A percentile compares a stretch with the other conserved stretches of the same genome.
These are phyloP conservation scores for Ophiorrhiza pumila DNA, from an alignment of 257 asterid species.

Conservation along the genomic window DNA sequence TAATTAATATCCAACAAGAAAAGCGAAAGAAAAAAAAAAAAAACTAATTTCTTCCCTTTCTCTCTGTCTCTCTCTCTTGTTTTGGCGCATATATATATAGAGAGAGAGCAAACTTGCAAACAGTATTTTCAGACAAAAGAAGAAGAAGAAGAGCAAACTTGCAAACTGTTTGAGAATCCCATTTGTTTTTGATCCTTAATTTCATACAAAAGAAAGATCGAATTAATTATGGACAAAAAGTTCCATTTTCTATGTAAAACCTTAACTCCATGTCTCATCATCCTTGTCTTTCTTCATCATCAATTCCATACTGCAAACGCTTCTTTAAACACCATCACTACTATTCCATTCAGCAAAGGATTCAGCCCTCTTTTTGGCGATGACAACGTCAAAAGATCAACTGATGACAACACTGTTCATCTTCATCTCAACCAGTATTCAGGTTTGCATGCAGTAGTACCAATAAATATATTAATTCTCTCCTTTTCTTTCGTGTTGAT, in stretches of 20 bases:
- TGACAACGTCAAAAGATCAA: slow-evolving; percentile 45
- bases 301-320: slow-evolving; percentile 21
- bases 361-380: slow-evolving; percentile 73
- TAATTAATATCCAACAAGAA: too few species aligned
- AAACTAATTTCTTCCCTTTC: not conserved
- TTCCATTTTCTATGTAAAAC: slow-evolving; percentile 14
- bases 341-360: slow-evolving; percentile 51
- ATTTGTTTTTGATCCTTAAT: not conserved
- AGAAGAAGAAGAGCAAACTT: not conserved
- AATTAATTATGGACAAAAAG: slow-evolving; percentile 36
- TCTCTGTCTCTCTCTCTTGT: slow-evolving; percentile 10
- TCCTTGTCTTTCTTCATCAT: slow-evolving; percentile 29
- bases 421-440: slow-evolving; percentile 78
- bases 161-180: not conserved
- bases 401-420: slow-evolving; percentile 49
- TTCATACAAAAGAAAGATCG: not conserved
- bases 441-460: slow-evolving; percentile 35
- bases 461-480: too few species aligned
- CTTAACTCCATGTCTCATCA: not conserved
- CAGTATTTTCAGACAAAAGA: slow-evolving; percentile 12
- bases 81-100: not conserved
- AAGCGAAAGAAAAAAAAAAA: not conserved
- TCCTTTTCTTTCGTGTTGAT: too few species aligned
- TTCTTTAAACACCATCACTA: slow-evolving; percentile 35
- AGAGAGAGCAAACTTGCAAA: slow-evolving; percentile 1